Evolutionary conservation across 495 filamentous ascomycete genomes (phyloP), one percentile per base, ranked within the genome.

Genomic region (Aspergillus biplanus): DNA sequence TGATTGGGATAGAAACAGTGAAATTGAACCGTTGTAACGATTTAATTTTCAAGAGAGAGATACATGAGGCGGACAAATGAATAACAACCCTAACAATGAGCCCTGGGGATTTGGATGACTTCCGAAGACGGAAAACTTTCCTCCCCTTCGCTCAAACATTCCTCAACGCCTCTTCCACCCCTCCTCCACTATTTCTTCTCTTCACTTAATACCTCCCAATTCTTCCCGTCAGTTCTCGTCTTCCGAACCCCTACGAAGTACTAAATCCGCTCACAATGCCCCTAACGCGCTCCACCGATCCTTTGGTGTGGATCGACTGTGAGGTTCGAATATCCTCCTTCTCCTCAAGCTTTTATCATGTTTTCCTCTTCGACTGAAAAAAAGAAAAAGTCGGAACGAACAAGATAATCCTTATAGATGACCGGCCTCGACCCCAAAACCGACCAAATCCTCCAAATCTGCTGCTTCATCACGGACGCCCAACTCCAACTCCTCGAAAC

Each of bases 361-460:
- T 44, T 54, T 34, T 34, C n/a, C 47, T 50, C 47, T 50, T 21
- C 52, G 33, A 12, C 5, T 15, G 4, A 44, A 57, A 15, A 8
- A 12, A 57, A 7, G 7, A 42, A 56, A 6, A 16, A 33, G 34
- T 55, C 46, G 64, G 33, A 42, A 56, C 46, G 46, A 18, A 66
- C 59, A 44, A 4, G 11, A 67, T 59, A 33, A 57, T 32, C 18
- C 48, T 27, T 21, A 54, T 65, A 97, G 93, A 99, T 99, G 95
- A 97, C 96, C 4, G 95, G 95, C 4, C 86, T 99, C 5, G 82
- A 97, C 72, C 79, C 86, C 2, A 85, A 89, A 33, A 85, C 74
- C 18, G 96, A 98, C 68, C 84, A 86, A 15, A 96, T 99, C 69
- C 86, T 99, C 66, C 92, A 96, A 71, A 90, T 99, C 34, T 95